Percentiles rank a stretch among this genome's conserved stretches.
These are phyloP conservation scores for Fusarium marasasianum DNA, from an alignment of 2,329 filamentous ascomycete species.

Conservation along the genomic window DNA sequence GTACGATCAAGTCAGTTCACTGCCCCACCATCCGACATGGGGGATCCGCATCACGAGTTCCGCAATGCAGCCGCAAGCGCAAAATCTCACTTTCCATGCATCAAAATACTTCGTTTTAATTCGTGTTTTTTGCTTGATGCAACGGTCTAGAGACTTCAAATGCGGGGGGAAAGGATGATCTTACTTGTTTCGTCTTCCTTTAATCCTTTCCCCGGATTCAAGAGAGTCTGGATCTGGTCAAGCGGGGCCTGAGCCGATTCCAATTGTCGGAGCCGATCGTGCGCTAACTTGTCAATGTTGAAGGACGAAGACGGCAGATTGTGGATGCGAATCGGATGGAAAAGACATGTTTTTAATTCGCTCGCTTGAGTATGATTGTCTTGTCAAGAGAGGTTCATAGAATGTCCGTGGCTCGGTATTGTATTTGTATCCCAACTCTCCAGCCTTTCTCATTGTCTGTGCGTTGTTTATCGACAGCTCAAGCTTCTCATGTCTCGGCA, in stretches of 20 bases:
- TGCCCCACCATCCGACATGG: constrained; percentile 16
- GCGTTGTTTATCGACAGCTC: no score
- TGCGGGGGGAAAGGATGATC: constrained; percentile 25
- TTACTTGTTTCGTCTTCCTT: constrained; percentile 1
- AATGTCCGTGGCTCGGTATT: no score
- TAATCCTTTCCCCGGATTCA: constrained; percentile 4
- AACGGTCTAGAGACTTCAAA: background rate
- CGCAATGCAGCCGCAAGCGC: constrained; percentile 3
- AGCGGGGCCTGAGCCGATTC: constrained; percentile 15
- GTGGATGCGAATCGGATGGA: background rate
- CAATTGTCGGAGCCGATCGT: constrained; percentile 7
- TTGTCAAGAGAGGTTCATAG: background rate
- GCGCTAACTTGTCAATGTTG: background rate
- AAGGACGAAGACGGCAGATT: background rate
- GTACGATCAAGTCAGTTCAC: constrained; percentile 31
- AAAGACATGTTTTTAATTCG: background rate
- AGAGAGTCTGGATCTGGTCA: background rate
- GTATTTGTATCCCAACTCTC: background rate
- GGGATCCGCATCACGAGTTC: background rate
- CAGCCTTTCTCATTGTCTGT: background rate
- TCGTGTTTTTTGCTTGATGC: background rate
- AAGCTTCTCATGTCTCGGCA: background rate
- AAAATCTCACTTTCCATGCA: background rate
- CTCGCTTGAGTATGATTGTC: background rate
- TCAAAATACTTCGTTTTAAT: background rate